Evolutionary conservation across 805 yeast species (phyloP).

Genomic region (Ogataea trehaloabstinens): DNA sequence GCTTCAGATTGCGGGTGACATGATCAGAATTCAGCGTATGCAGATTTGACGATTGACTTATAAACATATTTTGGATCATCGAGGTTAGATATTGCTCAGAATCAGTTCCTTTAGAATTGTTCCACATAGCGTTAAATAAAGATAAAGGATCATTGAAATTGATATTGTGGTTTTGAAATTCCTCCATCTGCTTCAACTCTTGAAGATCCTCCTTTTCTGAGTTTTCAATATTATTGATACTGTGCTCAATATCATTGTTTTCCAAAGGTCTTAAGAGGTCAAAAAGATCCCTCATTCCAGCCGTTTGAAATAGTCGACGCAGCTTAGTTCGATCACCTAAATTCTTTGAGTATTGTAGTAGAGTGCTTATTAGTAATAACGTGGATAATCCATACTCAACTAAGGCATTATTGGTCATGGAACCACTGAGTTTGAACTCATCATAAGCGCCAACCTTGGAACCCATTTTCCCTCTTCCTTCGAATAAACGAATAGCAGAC

Average conservation of each 20-base stretch:
- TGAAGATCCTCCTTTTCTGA: slow-evolving; percentile 42
- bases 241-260: slow-evolving; percentile 41
- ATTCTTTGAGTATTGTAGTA: slow-evolving; percentile 38
- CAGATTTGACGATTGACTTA: slow-evolving; percentile 46
- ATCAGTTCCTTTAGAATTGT: slow-evolving; percentile 53
- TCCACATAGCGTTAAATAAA: slow-evolving; percentile 57
- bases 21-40: slow-evolving; percentile 42
- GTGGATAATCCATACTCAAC: slow-evolving; percentile 53
- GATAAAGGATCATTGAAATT: slow-evolving; percentile 74
- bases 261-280: slow-evolving; percentile 38
- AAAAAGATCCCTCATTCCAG: slow-evolving; percentile 40
- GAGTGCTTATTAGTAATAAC: slow-evolving; percentile 47
- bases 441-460: slow-evolving; percentile 91
- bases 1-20: slow-evolving; percentile 48
- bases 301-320: slow-evolving; percentile 42
- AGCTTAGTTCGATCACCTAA: slow-evolving; percentile 44
- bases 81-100: slow-evolving; percentile 59
- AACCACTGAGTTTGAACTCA: slow-evolving; percentile 59
- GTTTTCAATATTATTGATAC: slow-evolving; percentile 39
- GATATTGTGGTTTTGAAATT: slow-evolving; percentile 40
- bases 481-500: slow-evolving; percentile 28
- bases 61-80: slow-evolving; percentile 63
- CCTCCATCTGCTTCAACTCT: slow-evolving; percentile 38
- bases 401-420: slow-evolving; percentile 58
- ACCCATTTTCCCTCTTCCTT: slow-evolving; percentile 85